These are phyloP conservation scores for Ensete ventricosum DNA, from an alignment of 176 grass and related monocot species.

Conservation along the genomic window DNA sequence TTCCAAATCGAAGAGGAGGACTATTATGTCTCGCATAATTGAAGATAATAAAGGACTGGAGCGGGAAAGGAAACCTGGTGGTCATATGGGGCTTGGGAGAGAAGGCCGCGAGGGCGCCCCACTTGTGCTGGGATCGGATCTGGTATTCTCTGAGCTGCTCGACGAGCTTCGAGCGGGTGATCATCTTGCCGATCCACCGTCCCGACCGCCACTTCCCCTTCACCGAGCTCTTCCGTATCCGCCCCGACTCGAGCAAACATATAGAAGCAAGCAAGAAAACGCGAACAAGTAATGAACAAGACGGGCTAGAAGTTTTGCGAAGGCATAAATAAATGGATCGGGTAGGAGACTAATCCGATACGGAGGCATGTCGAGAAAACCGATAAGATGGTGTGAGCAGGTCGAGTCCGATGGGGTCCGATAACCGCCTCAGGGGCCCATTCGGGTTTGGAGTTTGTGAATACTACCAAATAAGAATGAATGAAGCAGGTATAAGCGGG, in stretches of 20 bases:
- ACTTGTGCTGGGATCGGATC: slow-evolving; percentile 81
- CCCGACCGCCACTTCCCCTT: neutral
- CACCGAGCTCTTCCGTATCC: neutral
- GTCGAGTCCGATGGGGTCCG: neutral
- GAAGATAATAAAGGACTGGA: neutral
- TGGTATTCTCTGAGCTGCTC: slow-evolving; percentile 83
- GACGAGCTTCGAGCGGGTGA: slow-evolving; percentile 83
- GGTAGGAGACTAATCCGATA: too few relatives aligned
- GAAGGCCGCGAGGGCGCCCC: slow-evolving; percentile 44
- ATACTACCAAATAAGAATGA: too few relatives aligned
- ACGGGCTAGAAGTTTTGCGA: neutral
- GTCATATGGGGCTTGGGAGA: slow-evolving; percentile 76
- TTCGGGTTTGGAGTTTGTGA: too few relatives aligned
- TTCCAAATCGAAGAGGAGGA: neutral
- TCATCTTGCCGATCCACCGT: slow-evolving; percentile 39
- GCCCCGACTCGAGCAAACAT: neutral
- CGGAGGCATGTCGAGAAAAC: too few relatives aligned
- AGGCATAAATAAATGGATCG: too few relatives aligned
- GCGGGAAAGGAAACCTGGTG: slow-evolving; percentile 39
- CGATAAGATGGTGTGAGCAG: neutral
- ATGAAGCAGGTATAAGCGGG: too few relatives aligned
- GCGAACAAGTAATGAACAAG: neutral
- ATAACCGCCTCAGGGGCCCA: too few relatives aligned
- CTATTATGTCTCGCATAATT: neutral
- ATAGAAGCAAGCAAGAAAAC: neutral